Evolutionary conservation across 1,284 basidiomycete genomes (phyloP).

Genomic region (Cryptococcus sp.): DNA sequence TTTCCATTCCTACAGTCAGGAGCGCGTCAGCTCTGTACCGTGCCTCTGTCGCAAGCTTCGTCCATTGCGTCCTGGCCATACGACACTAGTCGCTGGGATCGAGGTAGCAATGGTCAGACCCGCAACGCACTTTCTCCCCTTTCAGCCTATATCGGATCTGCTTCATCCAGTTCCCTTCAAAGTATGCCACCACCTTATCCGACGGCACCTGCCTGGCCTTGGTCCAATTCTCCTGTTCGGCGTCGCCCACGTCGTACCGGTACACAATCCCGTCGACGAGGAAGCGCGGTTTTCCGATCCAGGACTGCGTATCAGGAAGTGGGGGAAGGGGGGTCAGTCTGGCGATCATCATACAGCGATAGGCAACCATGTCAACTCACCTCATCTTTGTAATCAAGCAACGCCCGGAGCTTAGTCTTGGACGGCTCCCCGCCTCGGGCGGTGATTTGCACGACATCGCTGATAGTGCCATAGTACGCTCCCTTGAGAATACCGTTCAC

Average conservation of each 20-base stretch:
- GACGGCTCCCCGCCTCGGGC: slow-evolving; percentile 66
- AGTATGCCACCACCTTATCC: slow-evolving; percentile 69
- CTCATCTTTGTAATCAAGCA: slow-evolving; percentile 96
- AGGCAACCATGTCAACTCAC: slow-evolving; percentile 52
- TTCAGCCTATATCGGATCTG: slow-evolving; percentile 75
- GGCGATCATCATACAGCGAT: neutral
- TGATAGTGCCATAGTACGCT: slow-evolving; percentile 70
- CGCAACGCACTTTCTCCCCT: slow-evolving; percentile 55
- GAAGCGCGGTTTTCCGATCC: slow-evolving; percentile 87
- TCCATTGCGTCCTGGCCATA: no score
- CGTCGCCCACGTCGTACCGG: slow-evolving; percentile 59
- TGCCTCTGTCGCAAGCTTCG: no score
- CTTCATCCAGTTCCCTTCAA: slow-evolving; percentile 87
- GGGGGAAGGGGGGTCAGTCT: neutral
- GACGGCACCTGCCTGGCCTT: slow-evolving; percentile 86
- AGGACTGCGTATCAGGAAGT: slow-evolving; percentile 58
- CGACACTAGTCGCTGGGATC: no score
- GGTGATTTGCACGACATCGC: slow-evolving; percentile 69
- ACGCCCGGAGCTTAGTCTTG: slow-evolving; percentile 63
- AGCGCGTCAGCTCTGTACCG: neutral
- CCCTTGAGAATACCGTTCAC: slow-evolving; percentile 86
- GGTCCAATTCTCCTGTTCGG: slow-evolving; percentile 64
- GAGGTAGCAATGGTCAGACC: slow-evolving; percentile 28
- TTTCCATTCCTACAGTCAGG: slow-evolving; percentile 57
- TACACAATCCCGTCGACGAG: slow-evolving; percentile 87